A percentile compares a stretch with the other conserved stretches of the same genome.
These are phyloP conservation scores for Talaromyces marneffei DNA, from an alignment of 2,329 filamentous ascomycete species.

Conservation along the genomic window DNA sequence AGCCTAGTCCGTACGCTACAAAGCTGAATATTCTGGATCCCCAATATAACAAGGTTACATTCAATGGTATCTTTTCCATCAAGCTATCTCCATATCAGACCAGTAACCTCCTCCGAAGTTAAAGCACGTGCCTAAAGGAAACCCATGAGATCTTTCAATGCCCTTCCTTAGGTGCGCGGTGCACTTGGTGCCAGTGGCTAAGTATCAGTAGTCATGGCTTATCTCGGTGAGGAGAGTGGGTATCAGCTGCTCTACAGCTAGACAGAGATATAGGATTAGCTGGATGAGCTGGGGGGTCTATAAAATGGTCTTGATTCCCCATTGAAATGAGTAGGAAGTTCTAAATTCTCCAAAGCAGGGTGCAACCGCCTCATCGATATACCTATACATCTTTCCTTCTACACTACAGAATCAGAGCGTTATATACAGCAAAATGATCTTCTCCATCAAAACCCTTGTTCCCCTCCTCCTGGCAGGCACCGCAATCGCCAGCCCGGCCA, in stretches of 20 bases:
- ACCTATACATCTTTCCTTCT: neutral
- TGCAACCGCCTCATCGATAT: neutral
- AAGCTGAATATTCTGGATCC: neutral
- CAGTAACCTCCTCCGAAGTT: neutral
- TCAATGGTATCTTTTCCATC: neutral
- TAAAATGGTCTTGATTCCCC: neutral
- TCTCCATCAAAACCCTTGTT: neutral
- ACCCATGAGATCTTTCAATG: neutral
- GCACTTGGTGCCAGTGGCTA: no score
- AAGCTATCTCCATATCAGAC: neutral
- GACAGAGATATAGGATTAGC: neutral
- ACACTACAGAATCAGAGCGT: neutral
- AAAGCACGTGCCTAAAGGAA: neutral
- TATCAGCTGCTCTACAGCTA: neutral
- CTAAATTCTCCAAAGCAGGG: neutral
- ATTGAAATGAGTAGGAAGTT: neutral
- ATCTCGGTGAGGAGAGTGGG: neutral
- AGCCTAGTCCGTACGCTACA: neutral
- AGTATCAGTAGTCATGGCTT: neutral
- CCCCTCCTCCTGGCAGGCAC: conserved; percentile 6
- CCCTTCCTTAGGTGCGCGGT: no score
- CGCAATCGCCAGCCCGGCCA: neutral
- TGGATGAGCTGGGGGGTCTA: neutral
- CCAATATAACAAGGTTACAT: conserved; percentile 7
- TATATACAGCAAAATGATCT: neutral